Evolutionary conservation across 768 basidiomycete genomes (phyloP), one percentile per base, ranked within the genome.

Genomic region (Termitomyces sp.): DNA sequence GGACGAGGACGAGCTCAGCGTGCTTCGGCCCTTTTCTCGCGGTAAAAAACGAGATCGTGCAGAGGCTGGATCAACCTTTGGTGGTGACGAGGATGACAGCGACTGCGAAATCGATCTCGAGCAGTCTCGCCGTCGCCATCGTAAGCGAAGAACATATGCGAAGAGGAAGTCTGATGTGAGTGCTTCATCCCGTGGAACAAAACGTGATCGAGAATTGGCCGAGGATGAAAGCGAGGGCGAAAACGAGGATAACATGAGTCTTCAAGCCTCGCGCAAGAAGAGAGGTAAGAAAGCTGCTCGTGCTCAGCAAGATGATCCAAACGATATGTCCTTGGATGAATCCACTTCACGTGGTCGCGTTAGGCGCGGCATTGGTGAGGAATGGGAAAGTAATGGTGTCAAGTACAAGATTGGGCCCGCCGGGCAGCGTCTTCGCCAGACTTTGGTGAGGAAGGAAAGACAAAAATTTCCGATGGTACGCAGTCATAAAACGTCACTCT

Each of bases 31-130:
- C 45, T 62, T 69, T 54, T 62, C 66, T 19, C 73, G 83, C 57
- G 87, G 88, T 44, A 87, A 80, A 75, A 92, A 92, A 71, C 83
- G 89, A 58, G 87, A 87, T 68, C 84, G 85, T 40, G 77, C 79
- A 7, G 87, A 88, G 64, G 86, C 86, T 53, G 88, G 80, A 7
- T 87, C 87, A 3, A 81, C 80, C 0, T 84, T 88, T 62, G 87
- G 81, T 45, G 82, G 79, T 24, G 87, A 87, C 41, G 77, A 56
- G 43, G 50, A 80, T 47, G 73, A 77, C 32, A 71, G 70, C 56
- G 66, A 57, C 44, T 55, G 58, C n/a, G 74, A 73, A 53, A 70
- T 68, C 14, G 72, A 69, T n/a, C 71, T 71, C 34, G 68, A 69
- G 38, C 77, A 75, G 60, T 61, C 71, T 44, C 73, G 74, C 56